Percentiles rank a stretch among this genome's conserved stretches.
Conservation (phyloP, 768 basidiomycete species). For the Suillus lakei region DNA sequence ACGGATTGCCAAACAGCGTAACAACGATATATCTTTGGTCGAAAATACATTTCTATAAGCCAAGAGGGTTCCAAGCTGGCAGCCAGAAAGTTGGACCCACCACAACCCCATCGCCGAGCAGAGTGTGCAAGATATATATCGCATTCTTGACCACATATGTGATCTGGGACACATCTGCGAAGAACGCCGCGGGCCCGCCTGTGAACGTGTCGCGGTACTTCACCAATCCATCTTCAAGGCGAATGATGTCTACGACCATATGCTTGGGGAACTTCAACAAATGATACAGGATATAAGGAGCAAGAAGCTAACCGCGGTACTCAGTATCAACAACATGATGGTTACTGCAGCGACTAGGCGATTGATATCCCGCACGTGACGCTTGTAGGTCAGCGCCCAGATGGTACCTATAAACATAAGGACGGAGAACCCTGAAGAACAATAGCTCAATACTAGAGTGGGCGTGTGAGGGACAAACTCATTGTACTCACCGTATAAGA, state of each 20-base stretch:
- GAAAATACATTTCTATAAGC: neutral
- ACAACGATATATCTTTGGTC: conserved; percentile 20
- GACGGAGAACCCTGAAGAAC: conserved; percentile 26
- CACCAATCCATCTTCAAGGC: conserved; percentile 25
- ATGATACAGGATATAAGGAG: neutral
- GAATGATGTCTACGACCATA: conserved; percentile 19
- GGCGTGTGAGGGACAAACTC: neutral
- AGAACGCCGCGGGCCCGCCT: conserved; percentile 29
- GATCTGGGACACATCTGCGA: conserved; percentile 24
- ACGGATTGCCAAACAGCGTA: conserved; percentile 20
- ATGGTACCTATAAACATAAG: conserved; percentile 31
- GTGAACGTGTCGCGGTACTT: conserved; percentile 20
- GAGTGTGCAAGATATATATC: conserved; percentile 21
- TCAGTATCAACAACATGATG: conserved; percentile 23
- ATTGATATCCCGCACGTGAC: conserved; percentile 13
- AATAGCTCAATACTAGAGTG: neutral
- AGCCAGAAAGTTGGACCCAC: conserved; percentile 2
- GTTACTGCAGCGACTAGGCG: conserved; percentile 20
- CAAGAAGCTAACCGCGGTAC: conserved; percentile 22
- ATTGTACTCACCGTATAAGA: conserved; percentile 25
- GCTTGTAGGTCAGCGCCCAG: conserved; percentile 20
- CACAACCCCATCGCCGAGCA: conserved; percentile 14
- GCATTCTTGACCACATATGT: conserved; percentile 32
- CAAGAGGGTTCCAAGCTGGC: neutral
- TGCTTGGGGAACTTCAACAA: conserved; percentile 11